These are phyloP conservation scores for Flaveria trinervia DNA, from an alignment of 129 eudicot genomes.

Conservation along the genomic window DNA sequence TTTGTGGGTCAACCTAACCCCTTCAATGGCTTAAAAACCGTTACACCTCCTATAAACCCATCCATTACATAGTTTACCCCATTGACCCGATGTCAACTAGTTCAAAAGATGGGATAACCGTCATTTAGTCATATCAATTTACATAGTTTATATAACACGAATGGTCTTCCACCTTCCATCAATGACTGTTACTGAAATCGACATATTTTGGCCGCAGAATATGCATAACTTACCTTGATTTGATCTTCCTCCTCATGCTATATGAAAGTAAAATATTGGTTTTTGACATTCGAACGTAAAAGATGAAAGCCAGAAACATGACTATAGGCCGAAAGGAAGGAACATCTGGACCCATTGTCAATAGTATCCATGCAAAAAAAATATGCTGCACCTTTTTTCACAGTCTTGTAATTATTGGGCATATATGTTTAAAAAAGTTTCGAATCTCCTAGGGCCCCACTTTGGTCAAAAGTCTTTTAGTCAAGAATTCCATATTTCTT, in stretches of 20 bases:
- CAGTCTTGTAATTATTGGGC: conserved; percentile 22
- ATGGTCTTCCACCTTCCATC: background rate
- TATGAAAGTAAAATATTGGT: conserved; percentile 7
- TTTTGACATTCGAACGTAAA: conserved; percentile 30
- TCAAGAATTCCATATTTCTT: conserved; percentile 17
- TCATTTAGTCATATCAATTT: background rate
- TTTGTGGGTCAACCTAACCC: background rate
- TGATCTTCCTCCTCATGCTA: conserved; percentile 9
- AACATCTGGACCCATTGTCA: conserved; percentile 40
- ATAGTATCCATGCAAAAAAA: conserved; percentile 32
- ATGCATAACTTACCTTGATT: conserved; percentile 6
- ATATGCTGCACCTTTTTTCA: conserved; percentile 28
- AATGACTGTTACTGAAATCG: background rate
- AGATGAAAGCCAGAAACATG: conserved; percentile 13
- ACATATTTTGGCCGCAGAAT: background rate
- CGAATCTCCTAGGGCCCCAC: conserved; percentile 38
- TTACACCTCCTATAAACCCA: background rate
- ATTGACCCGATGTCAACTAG: background rate
- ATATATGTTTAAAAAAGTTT: conserved; percentile 35
- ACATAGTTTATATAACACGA: background rate
- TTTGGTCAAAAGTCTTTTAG: conserved; percentile 51
- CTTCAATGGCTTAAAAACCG: background rate
- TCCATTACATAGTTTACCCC: background rate
- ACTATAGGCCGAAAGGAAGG: conserved; percentile 7
- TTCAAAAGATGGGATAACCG: background rate